Evolutionary conservation across 2,329 filamentous ascomycete species (phyloP).

Genomic region (Sphaceloma murrayae): DNA sequence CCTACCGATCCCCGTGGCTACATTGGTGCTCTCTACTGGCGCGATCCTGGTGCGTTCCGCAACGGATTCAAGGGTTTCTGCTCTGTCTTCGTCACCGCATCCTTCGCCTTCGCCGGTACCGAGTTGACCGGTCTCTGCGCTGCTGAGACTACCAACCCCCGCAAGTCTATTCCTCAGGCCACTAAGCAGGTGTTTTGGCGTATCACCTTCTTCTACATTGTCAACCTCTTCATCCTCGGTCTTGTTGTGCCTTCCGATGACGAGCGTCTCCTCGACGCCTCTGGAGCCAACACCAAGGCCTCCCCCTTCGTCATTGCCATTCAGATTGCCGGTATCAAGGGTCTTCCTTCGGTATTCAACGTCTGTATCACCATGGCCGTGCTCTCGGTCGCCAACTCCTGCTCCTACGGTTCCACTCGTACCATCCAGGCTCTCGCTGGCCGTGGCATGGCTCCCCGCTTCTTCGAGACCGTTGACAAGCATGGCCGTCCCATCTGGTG

Average conservation of each 20-base stretch:
- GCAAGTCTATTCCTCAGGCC: conserved; percentile 30
- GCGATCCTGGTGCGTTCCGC: conserved; percentile 31
- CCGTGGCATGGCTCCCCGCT: conserved; percentile 59
- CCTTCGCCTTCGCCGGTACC: conserved; percentile 53
- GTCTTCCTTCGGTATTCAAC: conserved; percentile 55
- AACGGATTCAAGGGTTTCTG: conserved; percentile 57
- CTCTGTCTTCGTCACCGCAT: conserved; percentile 54
- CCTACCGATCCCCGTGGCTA: conserved; percentile 46
- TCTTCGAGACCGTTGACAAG: conserved; percentile 73
- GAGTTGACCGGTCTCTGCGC: conserved; percentile 45
- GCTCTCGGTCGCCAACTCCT: conserved; percentile 47
- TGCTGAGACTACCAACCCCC: conserved; percentile 40
- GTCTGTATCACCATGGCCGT: conserved; percentile 52
- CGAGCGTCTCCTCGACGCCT: conserved; percentile 26
- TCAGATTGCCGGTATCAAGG: conserved; percentile 47
- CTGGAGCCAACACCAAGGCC: conserved; percentile 32
- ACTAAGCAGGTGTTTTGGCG: conserved; percentile 23
- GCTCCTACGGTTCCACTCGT: conserved; percentile 47
- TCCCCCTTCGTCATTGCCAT: conserved; percentile 58
- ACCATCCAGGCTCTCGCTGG: conserved; percentile 40
- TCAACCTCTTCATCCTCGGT: conserved; percentile 22
- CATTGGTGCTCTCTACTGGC: conserved; percentile 48
- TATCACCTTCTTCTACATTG: conserved; percentile 22
- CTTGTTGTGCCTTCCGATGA: conserved; percentile 22
- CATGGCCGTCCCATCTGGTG: conserved; percentile 68